Base-by-base conservation (phyloP, 2,329 filamentous ascomycete genomes). In the Ceratocystis albifundus region DNA sequence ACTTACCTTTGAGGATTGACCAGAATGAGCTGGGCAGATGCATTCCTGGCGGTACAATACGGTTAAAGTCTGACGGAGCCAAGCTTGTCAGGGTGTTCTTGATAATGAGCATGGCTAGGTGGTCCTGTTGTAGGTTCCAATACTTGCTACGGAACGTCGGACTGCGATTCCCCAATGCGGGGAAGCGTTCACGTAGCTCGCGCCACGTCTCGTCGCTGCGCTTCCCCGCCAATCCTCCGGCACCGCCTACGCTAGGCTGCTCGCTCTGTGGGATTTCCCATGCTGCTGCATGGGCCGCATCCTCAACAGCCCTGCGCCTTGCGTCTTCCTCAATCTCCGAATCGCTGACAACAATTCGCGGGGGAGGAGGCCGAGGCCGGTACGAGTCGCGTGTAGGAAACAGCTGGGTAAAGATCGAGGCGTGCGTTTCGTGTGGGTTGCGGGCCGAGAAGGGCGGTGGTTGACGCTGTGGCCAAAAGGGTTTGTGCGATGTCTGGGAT, bases 1-100 rank as follows among this genome's bases (percentile, higher is more conserved):
- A 65, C 70, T 57, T 74, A 82, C 82, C 78, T 74, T 84, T 82
- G 48, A 79, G 75, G 67, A 90, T 84, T 32, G 84, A 83, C 66
- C 79, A 80, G 8, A 82, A 79, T 88, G 88, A 91, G 50, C 81
- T 81, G 69, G 87, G 84, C 44, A 92, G 81, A 70, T 88, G 84
- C 65, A 78, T 75, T 59, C 84, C 83, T 71, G 80, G 82, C 1
- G 81, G 81, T 4, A 84, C 80, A 20, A 91, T 75, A 66, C 88
- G 85, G 69, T 84, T 80, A 74, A 93, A 92, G 75, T 93, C 89
- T 70, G 81, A 82, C 70, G 86, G 82, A 22, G 79, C 77, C 55
- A 92, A 79, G 22, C 82, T 80, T 66, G 79, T 80, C 71, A 82
- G 84, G 5, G 83, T 80, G 48, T 83, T 81, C 22, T 77, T 77